phyloP scores from a whole-genome alignment of 2,329 filamentous ascomycete species.

The Diaporthe sp. region DNA sequence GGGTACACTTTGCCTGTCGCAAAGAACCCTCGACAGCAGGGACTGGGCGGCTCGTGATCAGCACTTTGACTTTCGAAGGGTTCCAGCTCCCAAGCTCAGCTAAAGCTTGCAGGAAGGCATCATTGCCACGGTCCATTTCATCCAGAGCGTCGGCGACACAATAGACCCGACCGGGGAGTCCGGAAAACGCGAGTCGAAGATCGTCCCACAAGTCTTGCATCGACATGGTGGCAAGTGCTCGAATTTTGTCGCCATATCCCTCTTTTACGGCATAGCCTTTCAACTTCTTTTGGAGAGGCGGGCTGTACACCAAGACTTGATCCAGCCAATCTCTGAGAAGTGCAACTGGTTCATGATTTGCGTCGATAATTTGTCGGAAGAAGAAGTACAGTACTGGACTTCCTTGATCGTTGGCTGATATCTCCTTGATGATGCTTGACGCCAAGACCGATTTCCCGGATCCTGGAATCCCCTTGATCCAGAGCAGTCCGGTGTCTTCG shows the following conservation, averaged over 20 bases:
- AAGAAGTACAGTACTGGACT: background rate
- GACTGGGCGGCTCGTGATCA: background rate
- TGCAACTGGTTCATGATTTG: background rate
- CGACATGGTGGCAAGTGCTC: background rate
- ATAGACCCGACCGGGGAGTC: background rate
- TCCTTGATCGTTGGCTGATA: background rate
- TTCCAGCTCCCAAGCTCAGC: constrained; percentile 1
- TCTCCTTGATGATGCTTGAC: background rate
- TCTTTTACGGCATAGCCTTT: background rate
- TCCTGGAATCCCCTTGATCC: constrained; percentile 1
- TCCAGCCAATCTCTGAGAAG: background rate
- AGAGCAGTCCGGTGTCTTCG: background rate
- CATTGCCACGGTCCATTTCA: background rate
- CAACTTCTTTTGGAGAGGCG: background rate
- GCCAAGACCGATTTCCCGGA: background rate
- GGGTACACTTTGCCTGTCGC: background rate
- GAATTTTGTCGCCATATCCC: background rate
- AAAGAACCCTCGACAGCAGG: background rate
- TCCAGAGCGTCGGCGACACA: background rate
- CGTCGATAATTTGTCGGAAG: background rate
- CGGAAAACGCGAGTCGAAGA: background rate
- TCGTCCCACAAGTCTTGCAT: background rate
- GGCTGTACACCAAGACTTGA: background rate
- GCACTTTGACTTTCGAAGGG: background rate
- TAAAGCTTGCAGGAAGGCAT: constrained; percentile 1